Conservation (phyloP, 129 eudicot genomes). For the Ambrosia trifida region DNA sequence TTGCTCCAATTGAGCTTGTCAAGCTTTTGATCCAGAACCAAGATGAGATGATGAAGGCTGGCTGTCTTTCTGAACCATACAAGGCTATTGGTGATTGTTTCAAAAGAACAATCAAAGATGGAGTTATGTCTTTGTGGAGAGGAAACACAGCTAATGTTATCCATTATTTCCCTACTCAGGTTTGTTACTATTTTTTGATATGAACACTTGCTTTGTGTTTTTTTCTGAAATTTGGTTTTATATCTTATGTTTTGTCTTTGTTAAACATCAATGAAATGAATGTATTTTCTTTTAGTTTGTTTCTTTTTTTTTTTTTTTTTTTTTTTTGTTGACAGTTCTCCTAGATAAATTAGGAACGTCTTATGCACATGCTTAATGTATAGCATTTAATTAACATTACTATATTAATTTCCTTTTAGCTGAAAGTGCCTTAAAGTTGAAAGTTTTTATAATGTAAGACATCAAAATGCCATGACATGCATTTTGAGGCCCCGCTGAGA, state of each 20-base stretch:
- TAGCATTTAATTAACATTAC: no score
- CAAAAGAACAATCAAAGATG: slow-evolving; percentile 46
- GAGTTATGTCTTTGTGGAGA: slow-evolving; percentile 57
- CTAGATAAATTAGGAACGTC: no score
- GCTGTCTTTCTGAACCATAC: slow-evolving; percentile 53
- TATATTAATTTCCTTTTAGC: no score
- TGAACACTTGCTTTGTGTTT: no score
- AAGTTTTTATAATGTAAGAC: no score
- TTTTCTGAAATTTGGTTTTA: no score
- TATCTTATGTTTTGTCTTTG: neutral
- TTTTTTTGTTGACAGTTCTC: no score
- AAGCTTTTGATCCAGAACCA: slow-evolving; percentile 66
- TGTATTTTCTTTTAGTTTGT: no score
- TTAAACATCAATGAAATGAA: no score
- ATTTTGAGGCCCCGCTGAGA: slow-evolving; percentile 33
- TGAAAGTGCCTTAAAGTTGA: no score
- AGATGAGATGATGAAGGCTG: slow-evolving; percentile 59
- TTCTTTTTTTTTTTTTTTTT: no score
- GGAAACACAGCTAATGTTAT: slow-evolving; percentile 71
- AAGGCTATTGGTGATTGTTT: slow-evolving; percentile 60
- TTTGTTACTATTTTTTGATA: neutral
- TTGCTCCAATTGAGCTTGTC: slow-evolving; percentile 56
- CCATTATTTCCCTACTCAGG: slow-evolving; percentile 72
- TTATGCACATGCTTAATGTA: no score
- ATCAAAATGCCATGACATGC: slow-evolving; percentile 33